Evolutionary conservation across 1,139 yeast genomes (phyloP).

Genomic region (Taphrina flavorubra): DNA sequence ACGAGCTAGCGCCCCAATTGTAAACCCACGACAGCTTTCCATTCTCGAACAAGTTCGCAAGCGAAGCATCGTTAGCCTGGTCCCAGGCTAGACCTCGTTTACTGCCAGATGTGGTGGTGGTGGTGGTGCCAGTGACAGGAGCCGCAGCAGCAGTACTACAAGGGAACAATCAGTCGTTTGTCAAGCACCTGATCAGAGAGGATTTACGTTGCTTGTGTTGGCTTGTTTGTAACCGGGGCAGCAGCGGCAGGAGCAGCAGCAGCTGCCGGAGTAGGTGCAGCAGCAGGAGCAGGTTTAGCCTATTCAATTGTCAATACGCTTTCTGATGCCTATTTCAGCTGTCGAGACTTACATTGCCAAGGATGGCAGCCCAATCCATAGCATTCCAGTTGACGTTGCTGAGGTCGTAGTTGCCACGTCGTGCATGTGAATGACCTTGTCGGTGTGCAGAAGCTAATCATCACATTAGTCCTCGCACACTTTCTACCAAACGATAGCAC

Average conservation of each 20-base stretch:
- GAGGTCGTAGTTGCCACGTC: conserved; percentile 32
- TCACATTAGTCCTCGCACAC: background rate
- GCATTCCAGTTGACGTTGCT: conserved; percentile 31
- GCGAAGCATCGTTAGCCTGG: conserved; percentile 34
- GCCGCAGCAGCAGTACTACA: conserved; percentile 24
- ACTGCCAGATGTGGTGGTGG: conserved; percentile 10
- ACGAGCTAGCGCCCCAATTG: conserved; percentile 35
- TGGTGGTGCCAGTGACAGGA: conserved; percentile 1
- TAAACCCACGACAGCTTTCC: conserved; percentile 22
- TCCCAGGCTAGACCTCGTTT: conserved; percentile 41
- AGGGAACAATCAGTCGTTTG: background rate
- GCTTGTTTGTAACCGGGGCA: conserved; percentile 1
- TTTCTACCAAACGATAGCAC: background rate
- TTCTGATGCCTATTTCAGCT: no score
- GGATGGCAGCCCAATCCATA: conserved; percentile 34
- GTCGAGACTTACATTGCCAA: conserved; percentile 15
- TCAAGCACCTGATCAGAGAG: no score
- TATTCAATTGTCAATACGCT: no score
- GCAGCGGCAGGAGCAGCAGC: conserved; percentile 5
- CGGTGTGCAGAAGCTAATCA: conserved; percentile 34
- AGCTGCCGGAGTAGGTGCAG: conserved; percentile 3
- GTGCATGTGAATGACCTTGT: conserved; percentile 31
- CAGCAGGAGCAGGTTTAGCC: background rate
- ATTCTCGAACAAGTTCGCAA: conserved; percentile 25
- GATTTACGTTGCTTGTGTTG: conserved; percentile 23